Evolutionary conservation across 2,329 filamentous ascomycete genomes (phyloP).

Genomic region (Xylariaceae sp.): DNA sequence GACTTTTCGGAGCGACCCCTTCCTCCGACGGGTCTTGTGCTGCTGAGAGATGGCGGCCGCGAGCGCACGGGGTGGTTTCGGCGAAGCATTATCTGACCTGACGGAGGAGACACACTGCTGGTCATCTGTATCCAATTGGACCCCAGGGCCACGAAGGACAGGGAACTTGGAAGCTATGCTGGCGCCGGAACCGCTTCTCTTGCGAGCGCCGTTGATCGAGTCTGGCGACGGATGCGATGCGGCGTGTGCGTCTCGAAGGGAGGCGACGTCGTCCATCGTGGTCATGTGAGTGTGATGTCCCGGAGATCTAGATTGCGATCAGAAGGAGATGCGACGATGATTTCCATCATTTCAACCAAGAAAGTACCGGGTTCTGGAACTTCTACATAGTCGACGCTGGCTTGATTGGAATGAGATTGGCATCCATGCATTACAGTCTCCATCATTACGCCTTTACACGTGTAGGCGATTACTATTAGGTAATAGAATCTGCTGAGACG

Average conservation of each 20-base stretch:
- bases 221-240: constrained; percentile 25
- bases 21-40: constrained; percentile 61
- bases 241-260: constrained; percentile 26
- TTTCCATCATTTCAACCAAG: constrained; percentile 23
- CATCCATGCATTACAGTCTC: neutral
- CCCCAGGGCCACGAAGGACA: constrained; percentile 51
- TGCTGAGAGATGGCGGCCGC: constrained; percentile 35
- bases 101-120: constrained; percentile 12
- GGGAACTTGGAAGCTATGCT: constrained; percentile 64
- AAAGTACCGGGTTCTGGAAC: neutral
- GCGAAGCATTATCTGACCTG: constrained; percentile 14
- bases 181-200: constrained; percentile 53
- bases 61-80: constrained; percentile 29
- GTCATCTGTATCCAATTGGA: constrained; percentile 28
- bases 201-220: constrained; percentile 35
- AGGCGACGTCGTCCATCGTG: constrained; percentile 28
- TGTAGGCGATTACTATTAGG: neutral
- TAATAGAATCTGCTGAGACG: neutral
- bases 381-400: neutral
- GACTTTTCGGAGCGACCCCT: constrained; percentile 81
- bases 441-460: neutral
- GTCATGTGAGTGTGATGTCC: constrained; percentile 17
- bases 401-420: neutral
- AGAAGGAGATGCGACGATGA: constrained; percentile 13
- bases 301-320: constrained; percentile 13